These are phyloP conservation scores for Blastobotrys chiropterorum DNA, from an alignment of 805 yeast genomes.

Conservation along the genomic window DNA sequence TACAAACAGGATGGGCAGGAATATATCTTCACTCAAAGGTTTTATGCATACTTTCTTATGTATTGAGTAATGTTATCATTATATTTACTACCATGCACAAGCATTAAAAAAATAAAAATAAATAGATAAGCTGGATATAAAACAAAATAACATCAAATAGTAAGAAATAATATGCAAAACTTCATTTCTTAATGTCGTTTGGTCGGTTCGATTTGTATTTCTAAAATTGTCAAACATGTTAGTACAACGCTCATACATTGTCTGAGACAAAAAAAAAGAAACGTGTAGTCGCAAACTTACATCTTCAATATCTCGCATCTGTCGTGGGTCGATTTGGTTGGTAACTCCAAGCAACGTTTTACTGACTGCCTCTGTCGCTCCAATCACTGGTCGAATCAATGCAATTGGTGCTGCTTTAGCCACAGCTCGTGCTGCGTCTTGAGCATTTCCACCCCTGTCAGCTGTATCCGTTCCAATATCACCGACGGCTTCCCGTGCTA, in stretches of 20 bases:
- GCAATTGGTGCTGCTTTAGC: constrained; percentile 77
- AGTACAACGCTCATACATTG: neutral
- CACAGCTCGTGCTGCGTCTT: constrained; percentile 57
- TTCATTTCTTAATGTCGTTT: neutral
- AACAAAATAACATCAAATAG: no score
- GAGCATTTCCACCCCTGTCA: constrained; percentile 50
- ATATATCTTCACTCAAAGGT: no score
- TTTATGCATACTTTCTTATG: no score
- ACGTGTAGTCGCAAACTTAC: constrained; percentile 9
- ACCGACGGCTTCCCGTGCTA: constrained; percentile 59
- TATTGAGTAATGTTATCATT: no score
- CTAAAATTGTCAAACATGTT: neutral
- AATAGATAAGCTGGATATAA: no score
- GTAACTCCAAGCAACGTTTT: constrained; percentile 78
- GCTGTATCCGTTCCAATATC: constrained; percentile 56
- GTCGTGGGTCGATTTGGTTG: constrained; percentile 55
- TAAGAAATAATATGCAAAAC: no score
- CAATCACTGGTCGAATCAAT: constrained; percentile 77
- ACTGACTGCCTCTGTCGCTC: constrained; percentile 86
- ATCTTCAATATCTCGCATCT: constrained; percentile 18
- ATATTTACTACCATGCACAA: no score
- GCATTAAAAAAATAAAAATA: no score
- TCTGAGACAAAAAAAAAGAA: neutral
- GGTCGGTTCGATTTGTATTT: constrained; percentile 6
- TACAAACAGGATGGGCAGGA: no score